These are phyloP conservation scores for Pyrrhoderma lamaoense DNA, from an alignment of 1,284 basidiomycete species.

Conservation along the genomic window DNA sequence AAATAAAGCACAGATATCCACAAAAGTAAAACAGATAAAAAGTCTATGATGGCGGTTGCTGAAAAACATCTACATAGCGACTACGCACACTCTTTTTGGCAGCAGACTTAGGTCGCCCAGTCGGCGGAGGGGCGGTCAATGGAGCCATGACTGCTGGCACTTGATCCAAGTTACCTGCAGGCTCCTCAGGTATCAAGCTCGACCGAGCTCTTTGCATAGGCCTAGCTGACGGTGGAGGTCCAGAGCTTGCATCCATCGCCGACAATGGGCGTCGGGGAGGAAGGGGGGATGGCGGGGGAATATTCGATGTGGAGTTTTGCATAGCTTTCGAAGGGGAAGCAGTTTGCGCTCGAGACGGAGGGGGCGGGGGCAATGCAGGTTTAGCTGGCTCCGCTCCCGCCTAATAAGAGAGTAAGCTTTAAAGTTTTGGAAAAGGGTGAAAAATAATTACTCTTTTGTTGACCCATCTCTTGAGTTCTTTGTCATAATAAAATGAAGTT, in stretches of 20 bases:
- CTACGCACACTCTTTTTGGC: constrained; percentile 69
- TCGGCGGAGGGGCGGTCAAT: constrained; percentile 37
- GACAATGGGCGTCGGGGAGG: constrained; percentile 54
- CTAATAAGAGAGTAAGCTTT: constrained; percentile 32
- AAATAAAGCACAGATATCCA: constrained; percentile 13
- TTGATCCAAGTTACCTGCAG: constrained; percentile 24
- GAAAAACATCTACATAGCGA: constrained; percentile 84
- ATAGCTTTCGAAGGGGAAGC: constrained; percentile 58
- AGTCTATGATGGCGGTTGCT: constrained; percentile 31
- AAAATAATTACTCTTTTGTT: constrained; percentile 78
- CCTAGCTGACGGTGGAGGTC: constrained; percentile 41
- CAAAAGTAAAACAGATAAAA: neutral
- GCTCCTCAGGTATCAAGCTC: constrained; percentile 49
- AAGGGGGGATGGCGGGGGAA: constrained; percentile 27
- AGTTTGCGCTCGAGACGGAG: constrained; percentile 72
- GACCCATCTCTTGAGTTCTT: constrained; percentile 92
- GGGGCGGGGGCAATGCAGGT: constrained; percentile 47
- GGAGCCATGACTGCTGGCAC: constrained; percentile 30
- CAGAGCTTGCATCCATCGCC: constrained; percentile 44
- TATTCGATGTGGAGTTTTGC: constrained; percentile 30
- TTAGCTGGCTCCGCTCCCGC: constrained; percentile 42
- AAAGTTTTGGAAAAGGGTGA: neutral
- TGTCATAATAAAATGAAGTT: constrained; percentile 89
- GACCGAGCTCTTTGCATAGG: constrained; percentile 54
- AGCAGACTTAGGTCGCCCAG: constrained; percentile 51